Evolutionary conservation across 176 grass and related monocot genomes (phyloP), one percentile per base, ranked within the genome.

Genomic region (Cymbopogon citratus): DNA sequence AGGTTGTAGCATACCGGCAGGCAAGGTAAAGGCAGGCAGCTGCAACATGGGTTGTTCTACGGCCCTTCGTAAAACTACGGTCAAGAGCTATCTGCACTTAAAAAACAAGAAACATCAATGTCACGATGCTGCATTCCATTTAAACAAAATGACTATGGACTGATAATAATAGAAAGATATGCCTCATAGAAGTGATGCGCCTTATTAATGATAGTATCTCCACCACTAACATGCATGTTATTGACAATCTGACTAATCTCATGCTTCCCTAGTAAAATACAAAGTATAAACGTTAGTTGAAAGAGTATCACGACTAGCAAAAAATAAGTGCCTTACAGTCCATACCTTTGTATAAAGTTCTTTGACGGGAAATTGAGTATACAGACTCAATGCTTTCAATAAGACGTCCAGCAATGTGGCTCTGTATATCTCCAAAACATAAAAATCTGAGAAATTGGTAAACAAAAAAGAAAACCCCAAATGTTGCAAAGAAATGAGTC

Each of bases 1-100:
- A 73, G 28, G 61, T 18, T 14, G 9, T 21, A 69, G 39, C 84
- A 75, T 89, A 92, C 92, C 95, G 74, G 80, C 95, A 94, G n/a
- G 95, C 90, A 69, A 98, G 91, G 79, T 98, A 98, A 83, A 98
- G 95, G 79, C 95, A 98, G 73, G 86, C 85, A 78, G 92, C 92
- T 70, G 87, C 92, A 86, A 94, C 92, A 48, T 94, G 88, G 73
- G 79, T 73, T 87, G 81, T 91, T 75, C 79, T 90, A 45, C 90
- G 87, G 1, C 95, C 92, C 78, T 69, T 98, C 27, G 95, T 98
- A 64, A 98, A 98, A 81, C 69, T 78, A 49, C 80, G 88, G 27
- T 94, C 94, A 52, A 97, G 49, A 77, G 87, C 94, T 89, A 94
- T 78, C 94, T 97, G 83, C 80, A 90, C 34, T 83, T 87, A 71